These are phyloP conservation scores for Diutina rugosa DNA, from an alignment of 1,139 yeast genomes.

Conservation along the genomic window DNA sequence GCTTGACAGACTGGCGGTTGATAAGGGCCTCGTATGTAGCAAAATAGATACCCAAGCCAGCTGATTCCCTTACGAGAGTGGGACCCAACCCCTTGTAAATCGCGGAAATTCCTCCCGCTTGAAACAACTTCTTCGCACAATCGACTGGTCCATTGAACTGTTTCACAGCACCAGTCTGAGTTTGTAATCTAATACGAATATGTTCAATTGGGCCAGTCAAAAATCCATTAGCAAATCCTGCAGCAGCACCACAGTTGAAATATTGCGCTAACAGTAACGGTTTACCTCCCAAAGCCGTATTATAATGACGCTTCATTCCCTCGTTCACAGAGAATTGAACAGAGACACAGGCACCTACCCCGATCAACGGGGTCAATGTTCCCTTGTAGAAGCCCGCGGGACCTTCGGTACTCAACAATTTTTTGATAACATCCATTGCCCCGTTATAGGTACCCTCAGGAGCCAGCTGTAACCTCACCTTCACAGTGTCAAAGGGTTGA, in stretches of 20 bases:
- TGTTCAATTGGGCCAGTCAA: conserved; percentile 90
- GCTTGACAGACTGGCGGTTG: conserved; percentile 41
- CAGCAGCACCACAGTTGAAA: conserved; percentile 73
- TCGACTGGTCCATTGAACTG: conserved; percentile 68
- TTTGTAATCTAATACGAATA: conserved; percentile 79
- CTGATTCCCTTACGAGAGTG: conserved; percentile 69
- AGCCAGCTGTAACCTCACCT: conserved; percentile 81
- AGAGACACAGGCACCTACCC: conserved; percentile 82
- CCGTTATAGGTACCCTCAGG: conserved; percentile 65
- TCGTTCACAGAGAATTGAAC: conserved; percentile 79
- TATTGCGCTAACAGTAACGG: conserved; percentile 42
- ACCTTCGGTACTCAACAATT: conserved; percentile 65
- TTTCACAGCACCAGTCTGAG: conserved; percentile 42
- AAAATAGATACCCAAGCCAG: conserved; percentile 84
- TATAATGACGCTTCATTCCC: conserved; percentile 72
- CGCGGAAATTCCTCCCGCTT: conserved; percentile 42
- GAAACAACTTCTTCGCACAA: conserved; percentile 49
- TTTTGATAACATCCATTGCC: conserved; percentile 63
- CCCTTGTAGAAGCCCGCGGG: conserved; percentile 78
- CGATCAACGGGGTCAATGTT: conserved; percentile 67
- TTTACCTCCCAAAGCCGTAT: conserved; percentile 24
- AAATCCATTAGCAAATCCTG: conserved; percentile 81
- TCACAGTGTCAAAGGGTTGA: conserved; percentile 91
- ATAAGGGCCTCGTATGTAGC: conserved; percentile 80
- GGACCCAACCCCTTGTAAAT: conserved; percentile 71